Conservation (phyloP, 2,329 filamentous ascomycete genomes). For the Botrytis elliptica region DNA sequence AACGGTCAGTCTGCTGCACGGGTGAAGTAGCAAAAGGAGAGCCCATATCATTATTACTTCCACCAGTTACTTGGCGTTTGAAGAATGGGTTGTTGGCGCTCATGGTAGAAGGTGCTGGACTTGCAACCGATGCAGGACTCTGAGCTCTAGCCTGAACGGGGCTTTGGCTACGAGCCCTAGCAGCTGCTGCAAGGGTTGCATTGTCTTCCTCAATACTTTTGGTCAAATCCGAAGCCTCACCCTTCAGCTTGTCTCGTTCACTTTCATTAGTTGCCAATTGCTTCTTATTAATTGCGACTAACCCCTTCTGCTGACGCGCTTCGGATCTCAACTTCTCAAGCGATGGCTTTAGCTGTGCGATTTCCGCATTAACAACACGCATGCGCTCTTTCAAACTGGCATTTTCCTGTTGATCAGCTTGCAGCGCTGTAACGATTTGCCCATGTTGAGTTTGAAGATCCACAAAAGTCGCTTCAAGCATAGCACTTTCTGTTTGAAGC, state of each 20-base stretch:
- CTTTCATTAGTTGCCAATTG: constrained; percentile 86
- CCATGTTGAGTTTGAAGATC: constrained; percentile 82
- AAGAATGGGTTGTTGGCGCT: constrained; percentile 96
- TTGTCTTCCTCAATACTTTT: constrained; percentile 60
- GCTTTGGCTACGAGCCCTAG: constrained; percentile 33
- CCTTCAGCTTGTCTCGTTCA: constrained; percentile 83
- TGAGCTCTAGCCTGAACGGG: constrained; percentile 34
- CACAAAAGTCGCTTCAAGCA: constrained; percentile 76
- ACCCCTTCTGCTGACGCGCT: constrained; percentile 89
- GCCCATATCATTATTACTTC: constrained; percentile 53
- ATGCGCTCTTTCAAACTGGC: constrained; percentile 83
- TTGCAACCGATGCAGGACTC: constrained; percentile 55
- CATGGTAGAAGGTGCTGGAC: constrained; percentile 65
- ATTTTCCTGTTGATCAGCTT: constrained; percentile 89
- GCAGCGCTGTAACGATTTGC: constrained; percentile 69
- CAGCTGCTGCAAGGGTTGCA: constrained; percentile 51
- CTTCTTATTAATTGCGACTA: constrained; percentile 98
- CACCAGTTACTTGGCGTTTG: constrained; percentile 53
- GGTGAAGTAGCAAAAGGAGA: constrained; percentile 44
- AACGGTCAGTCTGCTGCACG: constrained; percentile 56
- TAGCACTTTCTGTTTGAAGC: constrained; percentile 77
- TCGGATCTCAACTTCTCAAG: constrained; percentile 92
- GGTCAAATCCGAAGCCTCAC: constrained; percentile 68
- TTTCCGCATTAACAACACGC: constrained; percentile 75
- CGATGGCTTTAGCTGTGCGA: constrained; percentile 80